These are phyloP conservation scores for Dovyalis caffra DNA, from an alignment of 345 rosid genomes.

Conservation along the genomic window DNA sequence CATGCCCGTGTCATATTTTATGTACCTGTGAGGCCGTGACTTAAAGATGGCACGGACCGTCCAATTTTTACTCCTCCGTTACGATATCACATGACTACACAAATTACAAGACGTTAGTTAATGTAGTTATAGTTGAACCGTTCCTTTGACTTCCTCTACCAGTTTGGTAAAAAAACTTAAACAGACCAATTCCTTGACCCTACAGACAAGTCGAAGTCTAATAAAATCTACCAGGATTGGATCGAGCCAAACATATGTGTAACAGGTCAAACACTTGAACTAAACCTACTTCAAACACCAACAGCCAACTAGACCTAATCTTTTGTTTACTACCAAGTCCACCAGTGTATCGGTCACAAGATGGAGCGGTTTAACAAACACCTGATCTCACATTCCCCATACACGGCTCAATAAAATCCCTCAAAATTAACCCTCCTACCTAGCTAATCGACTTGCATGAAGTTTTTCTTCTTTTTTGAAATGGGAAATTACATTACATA, in stretches of 20 bases:
- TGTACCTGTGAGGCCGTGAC: neutral
- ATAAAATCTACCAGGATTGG: constrained; percentile 17
- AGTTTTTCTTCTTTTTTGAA: neutral
- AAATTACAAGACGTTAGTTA: constrained; percentile 10
- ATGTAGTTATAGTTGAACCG: constrained; percentile 50
- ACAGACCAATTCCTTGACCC: neutral
- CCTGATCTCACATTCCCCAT: constrained; percentile 4
- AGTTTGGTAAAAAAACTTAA: constrained; percentile 10
- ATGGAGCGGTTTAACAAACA: constrained; percentile 81
- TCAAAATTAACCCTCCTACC: neutral
- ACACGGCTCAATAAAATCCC: neutral
- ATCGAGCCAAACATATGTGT: neutral
- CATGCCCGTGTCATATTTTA: neutral
- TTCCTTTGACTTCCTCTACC: constrained; percentile 32
- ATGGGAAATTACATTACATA: constrained; percentile 57
- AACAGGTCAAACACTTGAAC: neutral
- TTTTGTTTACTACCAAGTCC: constrained; percentile 29
- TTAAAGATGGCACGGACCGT: constrained; percentile 14
- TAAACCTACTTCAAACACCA: constrained; percentile 15
- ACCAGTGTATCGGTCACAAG: constrained; percentile 39
- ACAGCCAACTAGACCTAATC: constrained; percentile 37
- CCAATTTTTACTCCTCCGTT: constrained; percentile 14
- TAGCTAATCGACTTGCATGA: neutral
- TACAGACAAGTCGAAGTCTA: neutral
- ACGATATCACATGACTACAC: neutral